phyloP scores from a whole-genome alignment of 202 grass and related monocot species.

The Setaria viridis region DNA sequence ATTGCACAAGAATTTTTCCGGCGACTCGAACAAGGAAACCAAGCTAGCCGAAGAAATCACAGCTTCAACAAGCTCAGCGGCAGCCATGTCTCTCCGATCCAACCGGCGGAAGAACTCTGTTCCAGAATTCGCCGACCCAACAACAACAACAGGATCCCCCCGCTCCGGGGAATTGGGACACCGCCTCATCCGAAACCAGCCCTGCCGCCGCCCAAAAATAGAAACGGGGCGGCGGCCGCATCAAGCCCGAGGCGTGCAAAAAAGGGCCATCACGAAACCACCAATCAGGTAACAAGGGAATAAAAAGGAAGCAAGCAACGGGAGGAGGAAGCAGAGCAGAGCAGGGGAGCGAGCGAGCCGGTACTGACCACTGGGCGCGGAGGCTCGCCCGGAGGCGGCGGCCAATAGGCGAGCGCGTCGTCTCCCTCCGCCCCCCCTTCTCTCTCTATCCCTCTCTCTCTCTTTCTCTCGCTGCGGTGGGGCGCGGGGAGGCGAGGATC shows the following conservation, averaged over 20 bases:
- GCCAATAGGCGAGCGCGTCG: conserved; percentile 50
- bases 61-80: neutral
- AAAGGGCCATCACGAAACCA: conserved; percentile 24
- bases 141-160: conserved; percentile 3
- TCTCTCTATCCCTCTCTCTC: neutral
- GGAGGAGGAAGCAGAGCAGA: neutral
- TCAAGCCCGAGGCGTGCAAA: conserved; percentile 43
- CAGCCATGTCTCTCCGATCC: neutral
- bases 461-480: neutral
- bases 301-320: conserved; percentile 1
- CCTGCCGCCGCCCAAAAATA: conserved; percentile 22
- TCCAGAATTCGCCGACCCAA: neutral
- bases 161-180: conserved; percentile 23
- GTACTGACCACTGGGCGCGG: conserved; percentile 49
- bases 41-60: neutral
- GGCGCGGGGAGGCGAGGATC: conserved; percentile 17
- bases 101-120: neutral
- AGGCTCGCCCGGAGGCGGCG: conserved; percentile 37
- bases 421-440: neutral
- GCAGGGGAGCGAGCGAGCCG: neutral
- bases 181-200: conserved; percentile 33
- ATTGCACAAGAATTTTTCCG: neutral
- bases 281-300: conserved; percentile 42
- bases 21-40: neutral
- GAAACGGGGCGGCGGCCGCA: conserved; percentile 39